phyloP scores from a whole-genome alignment of 441 rosid genomes.

The Bocquillonia castaneifolia region DNA sequence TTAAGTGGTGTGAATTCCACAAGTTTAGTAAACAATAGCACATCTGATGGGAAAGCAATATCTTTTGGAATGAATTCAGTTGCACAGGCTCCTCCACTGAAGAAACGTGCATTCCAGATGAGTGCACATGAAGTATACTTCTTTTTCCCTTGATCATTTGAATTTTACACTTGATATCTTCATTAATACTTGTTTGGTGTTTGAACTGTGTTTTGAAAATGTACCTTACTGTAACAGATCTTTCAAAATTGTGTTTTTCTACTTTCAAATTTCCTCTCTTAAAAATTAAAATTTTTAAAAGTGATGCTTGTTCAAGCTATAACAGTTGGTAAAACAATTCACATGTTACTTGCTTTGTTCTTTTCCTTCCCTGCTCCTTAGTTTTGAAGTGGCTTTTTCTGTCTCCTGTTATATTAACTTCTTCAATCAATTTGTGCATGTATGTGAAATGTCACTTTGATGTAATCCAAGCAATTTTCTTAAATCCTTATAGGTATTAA shows the following conservation, averaged over 20 bases:
- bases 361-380: neutral
- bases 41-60: slow-evolving; percentile 26
- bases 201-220: neutral
- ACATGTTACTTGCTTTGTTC: neutral
- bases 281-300: neutral
- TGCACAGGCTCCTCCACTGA: slow-evolving; percentile 30
- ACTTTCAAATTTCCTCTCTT: neutral
- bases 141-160: slow-evolving; percentile 2
- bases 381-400: neutral
- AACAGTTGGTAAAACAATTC: neutral
- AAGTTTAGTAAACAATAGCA: slow-evolving; percentile 25
- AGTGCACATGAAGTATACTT: slow-evolving; percentile 71
- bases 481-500: neutral
- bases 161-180: neutral
- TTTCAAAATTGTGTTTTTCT: neutral
- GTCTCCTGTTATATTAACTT: neutral
- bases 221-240: neutral
- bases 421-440: neutral
- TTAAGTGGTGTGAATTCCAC: slow-evolving; percentile 32
- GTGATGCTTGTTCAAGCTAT: neutral
- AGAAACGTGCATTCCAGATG: slow-evolving; percentile 63
- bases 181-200: neutral
- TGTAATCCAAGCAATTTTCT: neutral
- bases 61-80: slow-evolving; percentile 33
- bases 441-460: neutral